Conservation (phyloP, 257 asterid species). For the Thymus quinquecostatus region DNA sequence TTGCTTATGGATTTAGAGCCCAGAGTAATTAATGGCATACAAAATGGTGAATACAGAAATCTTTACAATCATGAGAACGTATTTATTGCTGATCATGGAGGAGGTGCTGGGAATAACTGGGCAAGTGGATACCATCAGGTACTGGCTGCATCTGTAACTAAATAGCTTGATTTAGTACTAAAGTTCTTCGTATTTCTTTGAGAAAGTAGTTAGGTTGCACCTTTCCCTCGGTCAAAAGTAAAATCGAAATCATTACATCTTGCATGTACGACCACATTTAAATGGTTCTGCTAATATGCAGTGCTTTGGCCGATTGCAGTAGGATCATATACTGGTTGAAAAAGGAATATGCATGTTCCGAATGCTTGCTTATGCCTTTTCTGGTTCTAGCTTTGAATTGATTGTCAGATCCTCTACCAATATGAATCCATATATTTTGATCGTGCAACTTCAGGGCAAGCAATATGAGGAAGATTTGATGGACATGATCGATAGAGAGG, state of each 20-base stretch:
- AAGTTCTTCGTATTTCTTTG: not conserved
- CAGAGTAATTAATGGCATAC: slow-evolving; percentile 94
- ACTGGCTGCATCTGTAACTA: slow-evolving; percentile 22
- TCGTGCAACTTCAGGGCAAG: slow-evolving; percentile 63
- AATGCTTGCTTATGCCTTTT: slow-evolving; percentile 14
- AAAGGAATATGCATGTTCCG: not conserved
- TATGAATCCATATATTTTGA: slow-evolving; percentile 9
- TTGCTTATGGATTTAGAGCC: slow-evolving; percentile 98
- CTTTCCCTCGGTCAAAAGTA: not conserved
- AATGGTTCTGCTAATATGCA: slow-evolving; percentile 2
- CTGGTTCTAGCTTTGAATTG: slow-evolving; percentile 9
- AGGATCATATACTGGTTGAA: slow-evolving; percentile 7
- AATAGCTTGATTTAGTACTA: not conserved
- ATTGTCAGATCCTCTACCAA: not conserved
- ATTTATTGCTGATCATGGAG: slow-evolving; percentile 91
- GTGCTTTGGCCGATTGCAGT: not conserved
- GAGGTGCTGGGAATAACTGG: slow-evolving; percentile 99
- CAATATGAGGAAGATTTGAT: slow-evolving; percentile 95
- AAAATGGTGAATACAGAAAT: slow-evolving; percentile 91
- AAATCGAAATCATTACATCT: not conserved
- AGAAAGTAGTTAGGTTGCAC: slow-evolving; percentile 14
- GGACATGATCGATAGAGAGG: slow-evolving; percentile 99
- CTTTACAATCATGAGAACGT: slow-evolving; percentile 96
- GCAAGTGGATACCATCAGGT: slow-evolving; percentile 99
- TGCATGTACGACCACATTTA: slow-evolving; percentile 13